A percentile compares a stretch with the other conserved stretches of the same genome.
Conservation (phyloP, 2,329 filamentous ascomycete genomes). For the Aureobasidium melanogenum region DNA sequence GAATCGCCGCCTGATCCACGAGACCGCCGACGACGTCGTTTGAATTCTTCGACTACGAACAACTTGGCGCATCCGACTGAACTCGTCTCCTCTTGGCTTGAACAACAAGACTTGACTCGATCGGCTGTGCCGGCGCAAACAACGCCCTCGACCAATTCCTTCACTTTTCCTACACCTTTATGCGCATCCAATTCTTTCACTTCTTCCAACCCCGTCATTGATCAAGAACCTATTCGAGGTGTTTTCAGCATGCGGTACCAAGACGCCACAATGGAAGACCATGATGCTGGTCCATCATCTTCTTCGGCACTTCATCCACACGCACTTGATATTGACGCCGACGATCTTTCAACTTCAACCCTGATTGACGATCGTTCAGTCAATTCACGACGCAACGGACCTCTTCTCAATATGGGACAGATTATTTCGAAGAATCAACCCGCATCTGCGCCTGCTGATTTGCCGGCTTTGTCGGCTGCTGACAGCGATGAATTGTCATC, state of each 20-base stretch:
- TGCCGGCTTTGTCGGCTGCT: background rate
- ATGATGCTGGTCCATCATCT: background rate
- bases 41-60: background rate
- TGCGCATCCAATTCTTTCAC: background rate
- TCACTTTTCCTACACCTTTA: background rate
- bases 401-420: background rate
- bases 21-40: background rate
- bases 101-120: background rate
- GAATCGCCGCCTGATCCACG: background rate
- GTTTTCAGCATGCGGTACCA: background rate
- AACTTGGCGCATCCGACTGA: background rate
- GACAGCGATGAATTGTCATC: background rate
- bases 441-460: background rate
- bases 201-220: background rate
- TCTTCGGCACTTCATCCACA: background rate
- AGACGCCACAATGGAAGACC: background rate
- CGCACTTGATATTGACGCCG: background rate
- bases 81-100: background rate
- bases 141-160: background rate
- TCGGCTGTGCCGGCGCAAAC: background rate
- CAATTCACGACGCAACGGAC: background rate
- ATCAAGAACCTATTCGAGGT: background rate
- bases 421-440: background rate
- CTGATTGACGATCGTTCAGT: background rate
- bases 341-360: background rate